phyloP scores from a whole-genome alignment of 2,329 filamentous ascomycete species.

The Paraphaeosphaeria sporulosa region DNA sequence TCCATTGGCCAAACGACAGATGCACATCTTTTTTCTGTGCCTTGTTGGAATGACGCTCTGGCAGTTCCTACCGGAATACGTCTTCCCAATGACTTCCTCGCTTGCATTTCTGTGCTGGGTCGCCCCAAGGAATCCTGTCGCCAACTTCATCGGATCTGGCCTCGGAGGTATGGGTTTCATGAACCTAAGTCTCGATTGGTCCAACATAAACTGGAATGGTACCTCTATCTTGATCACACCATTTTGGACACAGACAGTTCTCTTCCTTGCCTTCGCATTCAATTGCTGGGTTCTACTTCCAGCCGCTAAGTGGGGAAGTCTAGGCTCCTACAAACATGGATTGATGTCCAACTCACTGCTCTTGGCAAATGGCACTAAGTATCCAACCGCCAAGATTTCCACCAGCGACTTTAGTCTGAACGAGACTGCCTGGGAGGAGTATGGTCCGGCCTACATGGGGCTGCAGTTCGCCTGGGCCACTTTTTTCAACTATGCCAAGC shows the following conservation, averaged over 20 bases:
- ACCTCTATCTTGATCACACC: conserved; percentile 60
- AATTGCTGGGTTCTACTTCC: conserved; percentile 67
- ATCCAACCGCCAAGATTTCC: conserved; percentile 54
- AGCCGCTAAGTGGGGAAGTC: conserved; percentile 64
- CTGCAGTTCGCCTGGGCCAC: conserved; percentile 65
- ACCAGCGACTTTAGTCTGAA: conserved; percentile 58
- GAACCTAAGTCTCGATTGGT: conserved; percentile 69
- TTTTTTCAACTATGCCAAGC: conserved; percentile 68
- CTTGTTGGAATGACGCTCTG: conserved; percentile 63
- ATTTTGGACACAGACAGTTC: conserved; percentile 67
- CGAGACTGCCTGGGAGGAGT: conserved; percentile 53
- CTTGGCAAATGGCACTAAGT: conserved; percentile 57
- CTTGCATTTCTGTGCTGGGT: conserved; percentile 71
- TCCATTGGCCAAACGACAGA: conserved; percentile 61
- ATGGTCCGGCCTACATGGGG: conserved; percentile 65
- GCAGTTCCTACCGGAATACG: conserved; percentile 69
- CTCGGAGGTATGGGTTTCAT: conserved; percentile 68
- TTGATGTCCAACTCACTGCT: conserved; percentile 67
- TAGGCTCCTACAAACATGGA: conserved; percentile 57
- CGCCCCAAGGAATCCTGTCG: conserved; percentile 63
- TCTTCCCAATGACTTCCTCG: conserved; percentile 66
- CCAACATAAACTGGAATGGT: conserved; percentile 58
- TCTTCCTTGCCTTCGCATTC: conserved; percentile 63
- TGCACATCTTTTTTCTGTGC: conserved; percentile 63
- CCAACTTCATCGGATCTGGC: conserved; percentile 67